These are phyloP conservation scores for Erodium chrysanthum DNA, from an alignment of 441 rosid species.

Conservation along the genomic window DNA sequence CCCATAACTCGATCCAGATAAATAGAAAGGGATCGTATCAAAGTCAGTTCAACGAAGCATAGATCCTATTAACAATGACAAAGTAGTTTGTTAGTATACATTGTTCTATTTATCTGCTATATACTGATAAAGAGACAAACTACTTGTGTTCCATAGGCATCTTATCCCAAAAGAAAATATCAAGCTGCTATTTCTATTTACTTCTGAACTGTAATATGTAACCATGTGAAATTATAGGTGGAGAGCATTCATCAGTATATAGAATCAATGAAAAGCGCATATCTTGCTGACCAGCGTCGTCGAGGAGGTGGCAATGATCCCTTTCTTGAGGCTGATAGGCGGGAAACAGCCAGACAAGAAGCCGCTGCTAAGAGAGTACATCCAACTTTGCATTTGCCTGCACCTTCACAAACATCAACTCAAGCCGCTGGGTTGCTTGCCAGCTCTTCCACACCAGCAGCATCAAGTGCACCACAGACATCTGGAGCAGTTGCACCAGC, in stretches of 20 bases:
- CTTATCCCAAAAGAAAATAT: constrained; percentile 2
- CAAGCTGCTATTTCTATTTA: neutral
- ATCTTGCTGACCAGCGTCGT: constrained; percentile 84
- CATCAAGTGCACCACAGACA: too few species aligned
- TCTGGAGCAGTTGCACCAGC: constrained; percentile 23
- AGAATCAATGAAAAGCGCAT: constrained; percentile 80
- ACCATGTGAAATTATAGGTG: constrained; percentile 35
- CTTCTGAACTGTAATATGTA: neutral
- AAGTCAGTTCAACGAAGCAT: too few species aligned
- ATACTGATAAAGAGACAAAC: neutral
- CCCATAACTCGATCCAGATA: too few species aligned
- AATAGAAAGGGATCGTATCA: too few species aligned
- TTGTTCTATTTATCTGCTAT: too few species aligned
- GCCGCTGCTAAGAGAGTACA: constrained; percentile 95
- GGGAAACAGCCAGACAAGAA: constrained; percentile 93
- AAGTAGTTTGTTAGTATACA: too few species aligned
- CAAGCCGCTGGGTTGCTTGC: constrained; percentile 41
- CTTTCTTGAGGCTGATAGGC: constrained; percentile 93
- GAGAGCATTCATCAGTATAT: constrained; percentile 90
- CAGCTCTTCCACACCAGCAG: constrained; percentile 22
- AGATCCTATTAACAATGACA: too few species aligned
- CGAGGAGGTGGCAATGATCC: constrained; percentile 77
- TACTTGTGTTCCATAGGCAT: neutral
- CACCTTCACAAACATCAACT: constrained; percentile 57
- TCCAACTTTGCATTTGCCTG: constrained; percentile 88